Percentiles rank a stretch among this genome's conserved stretches.
Conservation (phyloP, 306 rosid genomes). For the Vicia sativa region DNA sequence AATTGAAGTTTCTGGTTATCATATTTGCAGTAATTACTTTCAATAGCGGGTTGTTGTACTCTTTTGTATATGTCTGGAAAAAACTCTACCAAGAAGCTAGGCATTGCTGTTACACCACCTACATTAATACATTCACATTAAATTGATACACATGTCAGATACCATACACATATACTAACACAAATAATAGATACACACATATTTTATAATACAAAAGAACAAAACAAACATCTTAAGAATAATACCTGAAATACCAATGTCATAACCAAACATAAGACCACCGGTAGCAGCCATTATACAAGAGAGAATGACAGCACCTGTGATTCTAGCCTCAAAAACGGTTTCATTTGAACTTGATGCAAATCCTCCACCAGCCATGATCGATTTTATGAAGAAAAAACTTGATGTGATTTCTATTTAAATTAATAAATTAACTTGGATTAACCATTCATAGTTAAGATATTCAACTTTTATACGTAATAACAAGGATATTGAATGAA, state of each 20-base stretch:
- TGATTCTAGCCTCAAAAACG: conserved; percentile 55
- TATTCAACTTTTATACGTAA: not conserved
- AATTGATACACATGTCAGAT: not conserved
- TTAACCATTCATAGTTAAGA: not conserved
- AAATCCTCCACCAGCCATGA: conserved; percentile 50
- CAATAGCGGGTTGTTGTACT: not conserved
- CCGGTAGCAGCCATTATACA: conserved; percentile 63
- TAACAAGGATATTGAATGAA: no score
- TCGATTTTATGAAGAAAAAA: not conserved
- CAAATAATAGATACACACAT: no score
- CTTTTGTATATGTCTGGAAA: conserved; percentile 63
- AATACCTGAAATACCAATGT: conserved; percentile 55
- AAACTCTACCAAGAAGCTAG: conserved; percentile 53
- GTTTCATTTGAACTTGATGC: not conserved
- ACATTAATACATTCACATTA: no score
- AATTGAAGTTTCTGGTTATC: conserved; percentile 68
- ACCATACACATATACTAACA: no score
- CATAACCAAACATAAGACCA: conserved; percentile 75
- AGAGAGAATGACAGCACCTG: conserved; percentile 49
- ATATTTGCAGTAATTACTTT: conserved; percentile 76
- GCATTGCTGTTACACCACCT: conserved; percentile 87
- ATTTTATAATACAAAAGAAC: no score
- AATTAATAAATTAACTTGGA: not conserved
- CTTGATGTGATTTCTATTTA: not conserved
- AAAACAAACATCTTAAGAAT: no score